These are phyloP conservation scores for Tuber calosporum DNA, from an alignment of 495 filamentous ascomycete species.

Conservation along the genomic window DNA sequence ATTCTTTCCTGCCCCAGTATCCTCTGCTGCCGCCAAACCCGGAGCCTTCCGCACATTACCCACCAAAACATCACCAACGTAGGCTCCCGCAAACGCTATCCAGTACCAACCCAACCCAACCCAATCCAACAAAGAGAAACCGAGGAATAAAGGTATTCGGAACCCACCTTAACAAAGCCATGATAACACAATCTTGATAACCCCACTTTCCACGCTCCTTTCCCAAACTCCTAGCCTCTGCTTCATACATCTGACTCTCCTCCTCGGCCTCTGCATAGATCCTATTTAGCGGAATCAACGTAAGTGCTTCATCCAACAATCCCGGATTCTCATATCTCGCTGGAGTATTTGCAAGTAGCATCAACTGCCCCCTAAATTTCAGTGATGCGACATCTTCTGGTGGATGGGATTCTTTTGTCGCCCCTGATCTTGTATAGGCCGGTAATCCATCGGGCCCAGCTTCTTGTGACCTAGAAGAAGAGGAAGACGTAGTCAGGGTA, in stretches of 20 bases:
- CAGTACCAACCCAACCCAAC: slow-evolving; percentile 8
- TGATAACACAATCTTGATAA: slow-evolving; percentile 95
- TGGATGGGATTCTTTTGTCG: slow-evolving; percentile 73
- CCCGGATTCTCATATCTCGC: slow-evolving; percentile 96
- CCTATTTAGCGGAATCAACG: slow-evolving; percentile 76
- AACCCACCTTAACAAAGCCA: slow-evolving; percentile 70
- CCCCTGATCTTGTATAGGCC: slow-evolving; percentile 49
- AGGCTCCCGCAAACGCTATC: slow-evolving; percentile 23
- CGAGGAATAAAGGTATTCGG: slow-evolving; percentile 36
- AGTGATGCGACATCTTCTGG: slow-evolving; percentile 64
- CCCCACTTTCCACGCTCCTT: slow-evolving; percentile 85
- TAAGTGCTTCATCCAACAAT: slow-evolving; percentile 83
- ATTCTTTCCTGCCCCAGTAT: neutral
- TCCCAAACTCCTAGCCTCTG: slow-evolving; percentile 76
- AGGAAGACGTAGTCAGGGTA: slow-evolving; percentile 22
- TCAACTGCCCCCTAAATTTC: slow-evolving; percentile 64
- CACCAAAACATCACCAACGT: slow-evolving; percentile 15
- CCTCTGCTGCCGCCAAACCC: neutral
- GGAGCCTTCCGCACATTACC: neutral
- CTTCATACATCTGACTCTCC: slow-evolving; percentile 76
- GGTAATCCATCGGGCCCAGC: slow-evolving; percentile 39
- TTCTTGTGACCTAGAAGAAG: slow-evolving; percentile 29
- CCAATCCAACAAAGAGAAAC: slow-evolving; percentile 27
- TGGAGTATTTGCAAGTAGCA: slow-evolving; percentile 75
- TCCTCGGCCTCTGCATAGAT: slow-evolving; percentile 93